Base-by-base conservation (phyloP, 2,329 filamentous ascomycete species). In the Paecilomyces sp. region DNA sequence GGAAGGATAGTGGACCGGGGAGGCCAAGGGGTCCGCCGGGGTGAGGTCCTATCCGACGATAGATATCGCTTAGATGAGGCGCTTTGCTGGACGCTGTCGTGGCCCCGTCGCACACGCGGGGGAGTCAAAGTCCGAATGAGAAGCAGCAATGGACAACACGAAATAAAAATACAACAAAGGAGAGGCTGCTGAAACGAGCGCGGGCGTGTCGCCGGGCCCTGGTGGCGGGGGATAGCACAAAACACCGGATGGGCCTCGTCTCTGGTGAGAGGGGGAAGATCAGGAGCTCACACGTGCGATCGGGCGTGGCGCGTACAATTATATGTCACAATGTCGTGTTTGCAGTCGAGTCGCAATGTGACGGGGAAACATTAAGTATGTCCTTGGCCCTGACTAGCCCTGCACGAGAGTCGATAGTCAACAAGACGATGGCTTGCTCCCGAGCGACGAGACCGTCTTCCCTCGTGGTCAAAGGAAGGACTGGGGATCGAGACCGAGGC, bases 11-110 rank as follows among this genome's bases (percentile, higher is more conserved):
- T 30, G 24, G 51, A 53, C 51, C 18, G 13, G 51, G 51, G 51
- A 22, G 13, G 7, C 12, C 51, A 25, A 30, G 51, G 51, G 51
- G 22, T 30, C 22, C 51, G 51, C 51, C 22, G 24, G 51, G 51
- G 22, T 53, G n/a, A 53, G 51, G 18, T n/a, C 41, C n/a, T 47
- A 18, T 47, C 41, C 41, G 41, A 47, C 41, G 41, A 47, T 47
- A 47, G 51, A 53, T 53, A 53, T 25, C 51, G 51, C 24, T 53
- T 53, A 25, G n/a, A 53, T 30, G 24, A 30, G 51, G 51, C 51
- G 51, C 51, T 53, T 53, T 22, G 51, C 51, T 53, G 51, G 51
- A 53, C 51, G 51, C 51, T 53, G 51, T 53, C 51, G 51, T 53
- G 51, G 51, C 51, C 51, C 51, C 22, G 51, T 53, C 51, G 24